Evolutionary conservation across 164 flowering plant genomes (phyloP), one percentile per base, ranked within the genome.

Genomic region (Liquidambar formosana): DNA sequence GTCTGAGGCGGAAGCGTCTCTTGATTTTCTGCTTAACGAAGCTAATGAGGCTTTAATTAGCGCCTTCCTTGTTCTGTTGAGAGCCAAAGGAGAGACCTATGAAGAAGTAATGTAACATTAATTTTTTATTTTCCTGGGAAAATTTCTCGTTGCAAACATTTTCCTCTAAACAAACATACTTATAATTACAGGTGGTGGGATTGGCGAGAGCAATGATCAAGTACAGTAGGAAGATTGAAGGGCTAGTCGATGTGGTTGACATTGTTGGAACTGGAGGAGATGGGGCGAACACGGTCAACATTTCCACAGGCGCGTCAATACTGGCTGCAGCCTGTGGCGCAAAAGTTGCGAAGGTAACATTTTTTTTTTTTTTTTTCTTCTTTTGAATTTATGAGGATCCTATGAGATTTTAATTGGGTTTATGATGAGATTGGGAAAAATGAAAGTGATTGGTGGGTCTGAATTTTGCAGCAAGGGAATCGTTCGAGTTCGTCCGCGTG

Each of bases 261-360:
- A 93, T 96, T 78, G 98, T 96, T 68, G 98, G 99, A 53, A 91
- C 97, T 0, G 98, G 97, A n/a, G 97, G 96, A 33, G 98, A 93
- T 85, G 98, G 98, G 1, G 97, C 95, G n/a, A 89, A 91, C 77
- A 96, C 97, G 0, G 96, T 93, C 28, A 93, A 96, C 73, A 93
- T 96, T 18, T 96, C 98, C 3, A 96, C 98, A 0, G 99, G 99
- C 15, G 88, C 98, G 52, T 85, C 98, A 10, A 89, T 96, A 64
- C 88, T 95, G 48, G 93, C 99, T 65, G 98, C 99, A 9, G 91
- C 98, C 57, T 85, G 91, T 73, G 99, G 99, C 58, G 97, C 90
- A 19, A 96, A 82, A 86, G 94, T 93, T 74, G 98, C 97, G 41
- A 93, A 95, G 97, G 98, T 92, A 28, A 54, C 60, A 15, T 22